Evolutionary conservation across 1,139 yeast genomes (phyloP), one percentile per base, ranked within the genome.

Genomic region (Kazachstania sp.): DNA sequence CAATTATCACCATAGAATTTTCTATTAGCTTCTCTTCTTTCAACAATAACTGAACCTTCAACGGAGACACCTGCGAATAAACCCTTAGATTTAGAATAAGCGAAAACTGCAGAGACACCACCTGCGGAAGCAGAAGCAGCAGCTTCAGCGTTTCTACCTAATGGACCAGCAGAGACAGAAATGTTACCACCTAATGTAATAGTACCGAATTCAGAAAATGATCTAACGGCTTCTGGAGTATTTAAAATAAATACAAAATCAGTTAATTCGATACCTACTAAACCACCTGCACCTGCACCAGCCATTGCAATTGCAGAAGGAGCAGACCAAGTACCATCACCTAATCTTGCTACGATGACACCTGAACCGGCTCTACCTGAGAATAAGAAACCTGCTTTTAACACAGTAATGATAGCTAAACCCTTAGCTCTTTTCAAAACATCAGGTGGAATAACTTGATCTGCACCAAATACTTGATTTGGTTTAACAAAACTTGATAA

Each of bases 221-320:
- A 81, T 56, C 86, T 88, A 40, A 92, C 98, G 1, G 98, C 98
- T 1, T 90, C 78, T 49, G 78, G 74, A 26, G 85, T 79, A 68
- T 92, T 92, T 55, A 92, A 75, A 50, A 92, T 90, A 65, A 92
- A 92, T 39, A 92, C 97, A 66, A 92, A 92, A 70, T 92, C 98
- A 1, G 98, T 92, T 59, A 92, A 72, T 65, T 92, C 98, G 4
- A 96, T 94, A 38, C 98, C 98, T 56, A 92, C 79, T 70, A 88
- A 95, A 39, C 98, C 98, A 49, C 98, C 98, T 4, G 94, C 97
- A 61, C 98, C 97, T 3, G 97, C 97, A 58, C 98, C 98, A 1
- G 96, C 97, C 26, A 97, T 86, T 44, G 81, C 83, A 57, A 92
- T 84, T 9, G 97, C 98, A 2, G 95, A 83, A 1, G 98, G 98